Percentiles rank a stretch among this genome's conserved stretches.
Conservation (phyloP, 2,329 filamentous ascomycete species). For the Penicillium concentricum region DNA sequence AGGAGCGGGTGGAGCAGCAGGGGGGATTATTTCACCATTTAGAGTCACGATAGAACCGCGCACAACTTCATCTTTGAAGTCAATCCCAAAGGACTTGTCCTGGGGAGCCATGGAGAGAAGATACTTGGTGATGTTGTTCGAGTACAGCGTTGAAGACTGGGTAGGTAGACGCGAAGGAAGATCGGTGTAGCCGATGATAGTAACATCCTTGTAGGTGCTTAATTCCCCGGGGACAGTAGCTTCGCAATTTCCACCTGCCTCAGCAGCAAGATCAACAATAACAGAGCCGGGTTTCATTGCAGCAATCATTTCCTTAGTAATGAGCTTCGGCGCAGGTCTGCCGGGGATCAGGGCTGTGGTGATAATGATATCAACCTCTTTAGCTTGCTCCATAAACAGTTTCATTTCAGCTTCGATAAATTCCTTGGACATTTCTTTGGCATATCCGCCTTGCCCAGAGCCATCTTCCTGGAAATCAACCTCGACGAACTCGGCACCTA, state of each 20-base stretch:
- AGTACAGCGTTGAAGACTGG: conserved; percentile 86
- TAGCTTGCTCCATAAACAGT: conserved; percentile 81
- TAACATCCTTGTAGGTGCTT: conserved; percentile 71
- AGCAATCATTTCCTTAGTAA: conserved; percentile 75
- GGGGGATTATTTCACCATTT: conserved; percentile 72
- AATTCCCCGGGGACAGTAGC: conserved; percentile 73
- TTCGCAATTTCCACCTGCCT: conserved; percentile 86
- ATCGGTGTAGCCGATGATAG: conserved; percentile 86
- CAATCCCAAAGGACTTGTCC: conserved; percentile 75
- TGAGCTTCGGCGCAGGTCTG: conserved; percentile 76
- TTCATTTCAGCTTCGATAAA: conserved; percentile 94
- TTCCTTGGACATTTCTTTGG: conserved; percentile 91
- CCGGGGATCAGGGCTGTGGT: conserved; percentile 91
- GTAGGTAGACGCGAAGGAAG: conserved; percentile 82
- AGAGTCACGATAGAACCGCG: conserved; percentile 80
- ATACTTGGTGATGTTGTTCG: conserved; percentile 90
- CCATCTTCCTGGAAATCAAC: conserved; percentile 83
- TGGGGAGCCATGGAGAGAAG: conserved; percentile 77
- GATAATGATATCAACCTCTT: conserved; percentile 88
- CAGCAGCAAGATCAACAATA: conserved; percentile 82
- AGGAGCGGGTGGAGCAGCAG: conserved; percentile 67
- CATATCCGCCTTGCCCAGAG: conserved; percentile 79
- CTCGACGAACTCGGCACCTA: conserved; percentile 87
- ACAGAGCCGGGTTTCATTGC: conserved; percentile 90
- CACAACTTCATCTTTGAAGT: conserved; percentile 80